Base-by-base conservation (phyloP, 768 basidiomycete species). In the Paxillus ammoniavirescens region DNA sequence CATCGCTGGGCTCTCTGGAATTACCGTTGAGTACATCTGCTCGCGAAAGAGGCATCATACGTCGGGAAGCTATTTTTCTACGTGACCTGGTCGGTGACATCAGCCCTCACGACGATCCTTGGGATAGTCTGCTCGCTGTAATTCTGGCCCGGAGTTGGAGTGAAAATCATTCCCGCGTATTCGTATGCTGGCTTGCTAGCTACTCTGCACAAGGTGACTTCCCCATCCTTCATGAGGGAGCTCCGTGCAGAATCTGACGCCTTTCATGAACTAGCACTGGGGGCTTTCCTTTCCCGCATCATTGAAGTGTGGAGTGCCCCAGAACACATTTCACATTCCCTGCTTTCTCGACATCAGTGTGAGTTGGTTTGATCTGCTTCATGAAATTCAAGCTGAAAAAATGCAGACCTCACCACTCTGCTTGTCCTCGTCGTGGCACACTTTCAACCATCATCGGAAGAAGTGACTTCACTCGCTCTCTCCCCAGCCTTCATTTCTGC, bases 291-390 rank as follows among this genome's bases (percentile, higher is more conserved):
- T 21, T 67, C 75, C 37, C 73, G 67, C 44, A 67, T 81, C 1
- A 64, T 90, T 7, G 81, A 83, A 5, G 65, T 77, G 0, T 98
- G 96, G 96, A 77, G 87, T 4, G 79, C 85, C 21, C 69, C 83
- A 2, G 87, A 88, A 43, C 88, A 93, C 62, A 77, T 97, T 63
- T 89, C 84, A 56, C 87, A 89, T 66, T 91, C 92, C 0, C 71
- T 90, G 21, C 74, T 93, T 7, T 79, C 82, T 18, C 78, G 80
- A 17, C 93, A 96, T 70, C 83, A 74, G 49, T 91, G 92, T 93
- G 70, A 56, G 87, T 75, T 30, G 43, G 42, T n/a, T 26, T 17
- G 17, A 18, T 17, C 8, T 17, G 14, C 35, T 30, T 48, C 6
- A 15, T 23, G 44, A 44, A 37, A 44, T 28, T 30, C 42, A 52